Evolutionary conservation across 805 yeast species (phyloP).

Genomic region (Teunomyces tritomae): DNA sequence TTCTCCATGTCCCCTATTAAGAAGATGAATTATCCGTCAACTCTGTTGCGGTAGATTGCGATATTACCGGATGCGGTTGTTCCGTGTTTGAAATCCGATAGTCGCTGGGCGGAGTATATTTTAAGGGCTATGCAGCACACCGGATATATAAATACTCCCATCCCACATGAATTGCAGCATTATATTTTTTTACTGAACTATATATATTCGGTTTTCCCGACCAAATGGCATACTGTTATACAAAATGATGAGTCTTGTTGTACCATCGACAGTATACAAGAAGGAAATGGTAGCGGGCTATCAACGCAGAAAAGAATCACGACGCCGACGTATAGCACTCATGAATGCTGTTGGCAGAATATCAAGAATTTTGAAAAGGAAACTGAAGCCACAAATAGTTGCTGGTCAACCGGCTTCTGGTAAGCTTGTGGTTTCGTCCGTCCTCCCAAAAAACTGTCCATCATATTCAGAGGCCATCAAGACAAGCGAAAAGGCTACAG

Average conservation of each 20-base stretch:
- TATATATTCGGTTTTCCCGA: not conserved
- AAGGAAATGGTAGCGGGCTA: not conserved
- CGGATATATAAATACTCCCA: not conserved
- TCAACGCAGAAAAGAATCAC: not conserved
- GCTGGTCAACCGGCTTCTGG: not conserved
- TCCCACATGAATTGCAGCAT: constrained; percentile 2
- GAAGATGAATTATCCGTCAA: not conserved
- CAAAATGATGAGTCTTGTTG: constrained; percentile 1
- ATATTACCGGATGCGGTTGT: not conserved
- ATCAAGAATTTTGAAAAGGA: not conserved
- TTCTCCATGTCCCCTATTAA: constrained; percentile 1
- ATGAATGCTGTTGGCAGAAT: not conserved
- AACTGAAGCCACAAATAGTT: not conserved
- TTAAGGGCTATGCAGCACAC: not conserved
- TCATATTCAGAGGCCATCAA: constrained; percentile 1
- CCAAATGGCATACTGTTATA: not conserved
- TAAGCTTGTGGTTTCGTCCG: not conserved
- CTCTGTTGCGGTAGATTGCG: not conserved
- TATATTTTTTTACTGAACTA: not conserved
- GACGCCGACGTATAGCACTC: not conserved
- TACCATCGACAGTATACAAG: not conserved
- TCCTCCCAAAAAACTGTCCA: not conserved
- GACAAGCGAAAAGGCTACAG: not conserved
- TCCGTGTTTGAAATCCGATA: not conserved
- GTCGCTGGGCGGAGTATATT: not conserved